phyloP scores from a whole-genome alignment of 768 basidiomycete genomes.

The Amanita muscaria region DNA sequence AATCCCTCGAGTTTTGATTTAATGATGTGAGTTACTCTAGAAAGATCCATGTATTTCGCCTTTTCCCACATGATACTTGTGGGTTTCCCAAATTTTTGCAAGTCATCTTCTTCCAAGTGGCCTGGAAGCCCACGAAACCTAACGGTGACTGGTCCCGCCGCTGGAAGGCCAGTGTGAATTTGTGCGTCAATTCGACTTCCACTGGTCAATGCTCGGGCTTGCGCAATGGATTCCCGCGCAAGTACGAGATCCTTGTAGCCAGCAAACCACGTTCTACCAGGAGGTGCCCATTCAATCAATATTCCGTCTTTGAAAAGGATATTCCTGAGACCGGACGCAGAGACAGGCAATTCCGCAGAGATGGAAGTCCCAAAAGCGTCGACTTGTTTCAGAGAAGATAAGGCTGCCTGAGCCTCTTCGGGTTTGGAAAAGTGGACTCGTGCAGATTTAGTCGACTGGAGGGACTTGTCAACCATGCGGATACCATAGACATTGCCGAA shows the following conservation, averaged over 20 bases:
- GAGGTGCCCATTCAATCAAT: conserved; percentile 52
- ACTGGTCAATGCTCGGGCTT: conserved; percentile 28
- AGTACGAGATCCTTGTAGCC: conserved; percentile 46
- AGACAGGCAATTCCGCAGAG: conserved; percentile 36
- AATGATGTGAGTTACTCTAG: conserved; percentile 30
- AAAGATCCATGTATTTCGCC: conserved; percentile 33
- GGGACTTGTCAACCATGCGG: conserved; percentile 15
- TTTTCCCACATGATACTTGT: conserved; percentile 44
- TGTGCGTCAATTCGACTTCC: conserved; percentile 36
- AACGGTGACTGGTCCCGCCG: conserved; percentile 51
- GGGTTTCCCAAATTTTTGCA: conserved; percentile 38
- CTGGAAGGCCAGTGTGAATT: conserved; percentile 49
- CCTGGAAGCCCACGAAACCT: conserved; percentile 48
- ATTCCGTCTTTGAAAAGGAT: conserved; percentile 42
- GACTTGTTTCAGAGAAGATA: conserved; percentile 38
- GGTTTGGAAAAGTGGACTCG: conserved; percentile 41
- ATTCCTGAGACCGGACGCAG: conserved; percentile 25
- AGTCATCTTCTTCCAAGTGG: conserved; percentile 27
- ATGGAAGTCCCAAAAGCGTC: conserved; percentile 31
- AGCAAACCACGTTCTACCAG: conserved; percentile 47
- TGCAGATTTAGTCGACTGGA: conserved; percentile 21
- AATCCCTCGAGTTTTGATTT: conserved; percentile 29
- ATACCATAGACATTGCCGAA: conserved; percentile 42
- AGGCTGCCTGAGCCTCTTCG: conserved; percentile 45
- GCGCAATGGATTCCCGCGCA: conserved; percentile 43